Base-by-base conservation (phyloP, 2,329 filamentous ascomycete genomes). In the Verticillium zaregamsianum region DNA sequence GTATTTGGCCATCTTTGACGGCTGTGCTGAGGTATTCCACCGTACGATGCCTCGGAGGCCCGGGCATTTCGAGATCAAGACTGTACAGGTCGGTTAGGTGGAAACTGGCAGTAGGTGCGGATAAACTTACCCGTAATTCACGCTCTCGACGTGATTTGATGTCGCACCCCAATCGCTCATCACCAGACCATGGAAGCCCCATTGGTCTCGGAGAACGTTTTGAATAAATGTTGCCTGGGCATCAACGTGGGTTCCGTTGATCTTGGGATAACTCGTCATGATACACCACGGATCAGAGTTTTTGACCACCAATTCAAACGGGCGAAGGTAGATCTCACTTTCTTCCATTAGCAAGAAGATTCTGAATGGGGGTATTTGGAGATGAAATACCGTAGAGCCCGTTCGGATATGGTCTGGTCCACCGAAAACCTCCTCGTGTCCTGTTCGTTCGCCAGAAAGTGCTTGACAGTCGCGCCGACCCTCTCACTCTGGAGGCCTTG, bases 271-370 rank as follows among this genome's bases (percentile, higher is more conserved):
- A 3, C 83, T 78, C 8, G 82, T 84, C 85, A 87, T 87, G 14
- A 85, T 71, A 61, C 82, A 80, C 67, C 80, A 80, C 2, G 83
- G 81, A 32, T 82, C 80, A 8, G 80, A 81, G 31, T 86, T 80
- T 23, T 81, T 76, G 61, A 88, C 76, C 0, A 84, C 84, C 62
- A 88, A 80, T 69, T 88, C 83, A 64, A 90, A 90, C 0, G 87
- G 86, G 69, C 84, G 77, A 3, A 89, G 76, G 65, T 89, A 89
- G n/a, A 89, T 83, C 68, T 90, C 87, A 20, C 33, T 35, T 9
- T 35, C 3, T 14, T 11, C 11, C 33, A 7, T 35, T 14, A 35
- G 33, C 9, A 35, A 14, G 14, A 9, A 35, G 9, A 35, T 9
- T 35, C 33, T 5, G 28, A 35, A 35, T 5, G 33, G 9, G 9